Percentiles rank a stretch among this genome's conserved stretches.
These are phyloP conservation scores for Chaetomiaceae sp. DNA, from an alignment of 2,329 filamentous ascomycete species.

Conservation along the genomic window DNA sequence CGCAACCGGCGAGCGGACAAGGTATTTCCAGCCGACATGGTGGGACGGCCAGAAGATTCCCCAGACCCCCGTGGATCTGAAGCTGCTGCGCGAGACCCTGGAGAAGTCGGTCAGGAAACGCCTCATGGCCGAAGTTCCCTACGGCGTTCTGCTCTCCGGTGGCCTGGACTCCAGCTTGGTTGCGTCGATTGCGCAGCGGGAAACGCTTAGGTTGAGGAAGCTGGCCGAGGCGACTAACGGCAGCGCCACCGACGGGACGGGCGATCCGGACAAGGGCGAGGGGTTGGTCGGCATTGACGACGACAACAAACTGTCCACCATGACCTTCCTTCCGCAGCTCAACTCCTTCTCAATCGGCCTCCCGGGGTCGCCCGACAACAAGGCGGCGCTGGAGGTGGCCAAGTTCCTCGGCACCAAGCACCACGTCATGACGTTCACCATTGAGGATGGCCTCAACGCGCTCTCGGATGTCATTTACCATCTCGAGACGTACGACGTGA, in stretches of 20 bases:
- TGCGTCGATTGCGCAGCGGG: constrained; percentile 89
- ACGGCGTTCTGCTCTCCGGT: constrained; percentile 91
- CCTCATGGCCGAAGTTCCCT: constrained; percentile 97
- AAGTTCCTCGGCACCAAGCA: constrained; percentile 97
- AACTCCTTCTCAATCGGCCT: constrained; percentile 99
- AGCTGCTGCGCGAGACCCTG: constrained; percentile 71
- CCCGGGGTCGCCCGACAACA: constrained; percentile 85
- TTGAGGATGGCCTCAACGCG: constrained; percentile 94
- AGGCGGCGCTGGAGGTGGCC: constrained; percentile 87
- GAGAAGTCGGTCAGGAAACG: constrained; percentile 93
- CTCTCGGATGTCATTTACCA: constrained; percentile 97
- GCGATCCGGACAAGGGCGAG: constrained; percentile 57
- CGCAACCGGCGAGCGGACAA: constrained; percentile 74
- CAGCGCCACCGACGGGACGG: constrained; percentile 35
- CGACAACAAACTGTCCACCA: constrained; percentile 79
- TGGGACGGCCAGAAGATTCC: constrained; percentile 80
- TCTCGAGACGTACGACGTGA: constrained; percentile 96
- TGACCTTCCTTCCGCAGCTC: constrained; percentile 88
- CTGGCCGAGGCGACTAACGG: constrained; percentile 50
- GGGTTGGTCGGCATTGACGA: constrained; percentile 92
- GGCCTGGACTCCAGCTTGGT: constrained; percentile 94
- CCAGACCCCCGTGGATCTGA: constrained; percentile 75
- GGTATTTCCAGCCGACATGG: constrained; percentile 92
- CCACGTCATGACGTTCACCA: constrained; percentile 96
- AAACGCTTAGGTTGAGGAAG: constrained; percentile 74